Evolutionary conservation across 225 moss, liverwort and hornwort genomes (phyloP).

Genomic region (Lunularia cruciata): DNA sequence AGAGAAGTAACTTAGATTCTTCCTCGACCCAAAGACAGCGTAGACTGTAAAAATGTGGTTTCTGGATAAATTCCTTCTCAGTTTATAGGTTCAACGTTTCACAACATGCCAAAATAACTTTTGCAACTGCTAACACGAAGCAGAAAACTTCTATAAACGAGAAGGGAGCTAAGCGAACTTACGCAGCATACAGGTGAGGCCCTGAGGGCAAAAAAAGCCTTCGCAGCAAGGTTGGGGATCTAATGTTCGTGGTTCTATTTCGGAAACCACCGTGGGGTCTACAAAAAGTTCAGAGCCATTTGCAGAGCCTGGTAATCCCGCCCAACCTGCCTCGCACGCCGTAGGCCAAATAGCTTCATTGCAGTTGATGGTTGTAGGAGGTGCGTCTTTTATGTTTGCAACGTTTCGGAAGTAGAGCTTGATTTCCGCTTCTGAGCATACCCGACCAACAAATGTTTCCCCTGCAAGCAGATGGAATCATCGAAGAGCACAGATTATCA

Average conservation of each 20-base stretch:
- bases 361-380: constrained; percentile 65
- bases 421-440: constrained; percentile 58
- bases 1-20: neutral
- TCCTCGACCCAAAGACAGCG: neutral
- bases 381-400: constrained; percentile 23
- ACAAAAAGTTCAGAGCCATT: constrained; percentile 20
- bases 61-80: no score
- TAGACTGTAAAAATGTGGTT: no score
- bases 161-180: constrained; percentile 33
- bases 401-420: constrained; percentile 55
- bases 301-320: constrained; percentile 18
- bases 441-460: constrained; percentile 39
- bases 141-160: neutral
- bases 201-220: constrained; percentile 88
- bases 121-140: neutral
- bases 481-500: neutral
- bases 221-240: constrained; percentile 51
- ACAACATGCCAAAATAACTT: neutral
- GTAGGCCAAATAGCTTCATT: constrained; percentile 45
- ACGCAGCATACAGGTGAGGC: constrained; percentile 97
- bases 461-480: constrained; percentile 34
- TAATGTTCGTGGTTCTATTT: constrained; percentile 28
- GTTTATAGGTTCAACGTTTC: no score
- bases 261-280: neutral
- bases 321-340: constrained; percentile 71